Percentiles rank a stretch among this genome's conserved stretches.
Evolutionary conservation across 208 protist species (phyloP).

Genomic region (Crithidia bombi): DNA sequence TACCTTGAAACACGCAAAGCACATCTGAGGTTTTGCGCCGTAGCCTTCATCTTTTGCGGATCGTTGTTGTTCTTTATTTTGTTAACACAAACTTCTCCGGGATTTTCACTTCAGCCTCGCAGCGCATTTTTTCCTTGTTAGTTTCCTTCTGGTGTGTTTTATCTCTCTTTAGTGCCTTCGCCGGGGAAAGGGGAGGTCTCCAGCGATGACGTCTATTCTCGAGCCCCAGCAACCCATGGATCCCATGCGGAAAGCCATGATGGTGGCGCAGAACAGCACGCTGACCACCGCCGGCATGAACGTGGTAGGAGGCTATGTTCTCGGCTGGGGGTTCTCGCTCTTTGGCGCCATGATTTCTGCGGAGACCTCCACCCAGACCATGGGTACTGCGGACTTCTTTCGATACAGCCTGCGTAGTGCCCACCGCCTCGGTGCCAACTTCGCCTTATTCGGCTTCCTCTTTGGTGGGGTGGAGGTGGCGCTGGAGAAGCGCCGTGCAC

Average conservation of each 20-base stretch:
- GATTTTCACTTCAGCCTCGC: too few relatives aligned
- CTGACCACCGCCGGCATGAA: slow-evolving; percentile 63
- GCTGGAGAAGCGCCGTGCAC: slow-evolving; percentile 90
- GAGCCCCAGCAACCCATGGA: slow-evolving; percentile 64
- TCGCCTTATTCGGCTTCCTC: slow-evolving; percentile 90
- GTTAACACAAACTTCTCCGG: too few relatives aligned
- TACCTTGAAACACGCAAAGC: too few relatives aligned
- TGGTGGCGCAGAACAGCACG: slow-evolving; percentile 64
- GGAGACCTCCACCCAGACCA: slow-evolving; percentile 85
- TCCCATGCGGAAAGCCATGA: slow-evolving; percentile 70
- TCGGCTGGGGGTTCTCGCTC: slow-evolving; percentile 88
- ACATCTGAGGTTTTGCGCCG: too few relatives aligned
- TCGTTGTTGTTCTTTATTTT: too few relatives aligned
- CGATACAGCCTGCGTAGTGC: slow-evolving; percentile 73
- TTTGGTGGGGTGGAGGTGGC: slow-evolving; percentile 90
- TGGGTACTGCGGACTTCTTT: slow-evolving; percentile 91
- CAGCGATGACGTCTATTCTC: slow-evolving; percentile 61
- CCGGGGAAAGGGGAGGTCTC: not conserved
- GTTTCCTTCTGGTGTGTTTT: not conserved
- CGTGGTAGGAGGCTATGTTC: slow-evolving; percentile 84
- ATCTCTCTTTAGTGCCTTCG: not conserved
- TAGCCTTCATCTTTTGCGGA: too few relatives aligned
- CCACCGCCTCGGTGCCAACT: slow-evolving; percentile 64
- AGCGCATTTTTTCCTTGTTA: too few relatives aligned
- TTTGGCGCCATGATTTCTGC: slow-evolving; percentile 89